phyloP scores from a whole-genome alignment of 345 rosid genomes.

The Ceriops zippeliana region DNA sequence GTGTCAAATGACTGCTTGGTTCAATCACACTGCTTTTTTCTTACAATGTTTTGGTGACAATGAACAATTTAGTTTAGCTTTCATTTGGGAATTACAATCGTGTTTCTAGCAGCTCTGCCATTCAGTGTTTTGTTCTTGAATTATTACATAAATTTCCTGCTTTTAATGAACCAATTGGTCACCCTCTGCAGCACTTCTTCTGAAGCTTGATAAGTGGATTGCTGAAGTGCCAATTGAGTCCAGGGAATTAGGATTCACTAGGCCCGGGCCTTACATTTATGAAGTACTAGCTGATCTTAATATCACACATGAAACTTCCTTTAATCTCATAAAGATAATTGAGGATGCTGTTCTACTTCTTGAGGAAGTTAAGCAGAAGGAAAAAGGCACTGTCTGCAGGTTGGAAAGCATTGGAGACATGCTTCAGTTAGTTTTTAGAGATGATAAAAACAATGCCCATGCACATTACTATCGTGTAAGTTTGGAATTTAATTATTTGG shows the following conservation, averaged over 20 bases:
- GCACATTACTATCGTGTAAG: conserved; percentile 78
- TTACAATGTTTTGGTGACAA: neutral
- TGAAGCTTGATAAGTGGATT: conserved; percentile 85
- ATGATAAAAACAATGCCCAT: conserved; percentile 55
- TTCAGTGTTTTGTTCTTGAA: neutral
- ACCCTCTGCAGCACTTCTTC: conserved; percentile 65
- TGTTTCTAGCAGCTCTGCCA: conserved; percentile 1
- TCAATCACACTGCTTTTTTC: neutral
- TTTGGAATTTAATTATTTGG: conserved; percentile 18
- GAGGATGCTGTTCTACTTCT: conserved; percentile 74
- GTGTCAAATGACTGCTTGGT: neutral
- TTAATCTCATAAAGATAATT: conserved; percentile 60
- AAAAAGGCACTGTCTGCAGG: conserved; percentile 51
- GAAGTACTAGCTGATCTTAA: conserved; percentile 76
- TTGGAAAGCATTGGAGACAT: conserved; percentile 71
- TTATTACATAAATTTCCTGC: neutral
- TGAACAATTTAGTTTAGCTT: conserved; percentile 12
- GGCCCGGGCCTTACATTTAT: conserved; percentile 88
- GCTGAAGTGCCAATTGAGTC: conserved; percentile 72
- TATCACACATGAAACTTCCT: conserved; percentile 70
- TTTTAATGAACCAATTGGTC: conserved; percentile 13
- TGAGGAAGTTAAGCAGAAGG: conserved; percentile 64
- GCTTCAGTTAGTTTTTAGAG: conserved; percentile 70
- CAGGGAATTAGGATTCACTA: conserved; percentile 79
- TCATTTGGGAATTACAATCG: conserved; percentile 6